Evolutionary conservation across 495 filamentous ascomycete species (phyloP).

Genomic region (Trichoderma reesei): DNA sequence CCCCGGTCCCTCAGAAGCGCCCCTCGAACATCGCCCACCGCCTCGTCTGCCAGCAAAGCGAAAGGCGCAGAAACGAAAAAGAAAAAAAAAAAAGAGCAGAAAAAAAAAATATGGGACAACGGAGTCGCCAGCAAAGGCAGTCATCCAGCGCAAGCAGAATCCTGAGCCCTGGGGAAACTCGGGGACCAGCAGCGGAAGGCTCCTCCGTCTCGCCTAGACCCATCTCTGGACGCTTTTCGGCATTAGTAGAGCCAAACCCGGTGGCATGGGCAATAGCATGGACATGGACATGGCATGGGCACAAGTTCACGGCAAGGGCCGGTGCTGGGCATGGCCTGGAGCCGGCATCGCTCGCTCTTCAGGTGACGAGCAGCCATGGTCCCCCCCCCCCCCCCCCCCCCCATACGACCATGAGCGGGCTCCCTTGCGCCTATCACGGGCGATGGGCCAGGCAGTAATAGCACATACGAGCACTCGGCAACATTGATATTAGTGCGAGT

Average conservation of each 20-base stretch:
- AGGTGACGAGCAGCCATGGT: neutral
- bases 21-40: neutral
- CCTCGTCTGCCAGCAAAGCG: neutral
- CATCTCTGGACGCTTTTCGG: neutral
- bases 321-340: neutral
- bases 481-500: no score
- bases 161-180: constrained; percentile 4
- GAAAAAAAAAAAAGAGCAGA: no score
- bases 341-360: constrained; percentile 6
- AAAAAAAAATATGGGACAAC: no score
- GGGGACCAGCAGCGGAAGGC: neutral
- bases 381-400: no score
- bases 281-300: neutral
- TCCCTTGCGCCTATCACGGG: no score
- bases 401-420: no score
- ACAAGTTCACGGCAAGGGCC: neutral
- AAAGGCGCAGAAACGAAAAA: neutral
- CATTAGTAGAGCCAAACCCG: no score
- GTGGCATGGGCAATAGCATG: neutral
- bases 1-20: no score
- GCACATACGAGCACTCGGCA: no score
- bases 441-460: no score
- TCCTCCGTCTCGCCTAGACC: neutral
- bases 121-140: neutral
- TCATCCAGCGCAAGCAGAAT: constrained; percentile 5